Evolutionary conservation across 768 basidiomycete species (phyloP), one percentile per base, ranked within the genome.

Genomic region (Suillus decipiens): DNA sequence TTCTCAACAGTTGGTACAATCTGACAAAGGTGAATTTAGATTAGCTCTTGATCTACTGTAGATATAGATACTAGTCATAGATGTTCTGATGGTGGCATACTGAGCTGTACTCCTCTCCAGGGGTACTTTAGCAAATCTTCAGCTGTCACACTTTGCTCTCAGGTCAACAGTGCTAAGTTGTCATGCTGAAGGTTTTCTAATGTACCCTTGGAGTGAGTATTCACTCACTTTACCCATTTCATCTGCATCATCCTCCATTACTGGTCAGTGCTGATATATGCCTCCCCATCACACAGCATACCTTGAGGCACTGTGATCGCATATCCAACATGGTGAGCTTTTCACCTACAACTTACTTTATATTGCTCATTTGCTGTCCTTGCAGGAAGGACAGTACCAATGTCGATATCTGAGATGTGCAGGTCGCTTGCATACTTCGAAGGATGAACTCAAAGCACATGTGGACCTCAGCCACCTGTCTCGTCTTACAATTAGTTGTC

Each of bases 401-500:
- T 75, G 74, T 54, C 65, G 34, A 2, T 68, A 68, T 50, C 63
- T 69, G 24, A 71, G 73, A 24, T 75, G 74, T 24, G 64, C 74
- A 50, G 74, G 75, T 10, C 69, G 73, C 33, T 7, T 66, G 22
- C 74, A 75, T 36, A 41, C 11, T 22, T 67, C 75, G 3, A 43
- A 39, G 22, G 36, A 31, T 3, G 68, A 63, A n/a, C 19, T 75
- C 39, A 72, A 67, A 47, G 64, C 59, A 1, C 74, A 75, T 39
- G 61, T 76, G 1, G 70, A 76, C 24, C 68, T 76, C 22, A 75
- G 74, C 33, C 74, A 75, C 45, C 9, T 75, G 34, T 75, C 74
- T 19, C 67, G 74, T 33, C 61, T 75, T 5, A 45, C 69, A n/a
- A n/a, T 75, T 11, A 47, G 39, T 24, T 75, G 74, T 61, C 75